These are phyloP conservation scores for Saxophila tyrrhenica DNA, from an alignment of 495 filamentous ascomycete species.

Conservation along the genomic window DNA sequence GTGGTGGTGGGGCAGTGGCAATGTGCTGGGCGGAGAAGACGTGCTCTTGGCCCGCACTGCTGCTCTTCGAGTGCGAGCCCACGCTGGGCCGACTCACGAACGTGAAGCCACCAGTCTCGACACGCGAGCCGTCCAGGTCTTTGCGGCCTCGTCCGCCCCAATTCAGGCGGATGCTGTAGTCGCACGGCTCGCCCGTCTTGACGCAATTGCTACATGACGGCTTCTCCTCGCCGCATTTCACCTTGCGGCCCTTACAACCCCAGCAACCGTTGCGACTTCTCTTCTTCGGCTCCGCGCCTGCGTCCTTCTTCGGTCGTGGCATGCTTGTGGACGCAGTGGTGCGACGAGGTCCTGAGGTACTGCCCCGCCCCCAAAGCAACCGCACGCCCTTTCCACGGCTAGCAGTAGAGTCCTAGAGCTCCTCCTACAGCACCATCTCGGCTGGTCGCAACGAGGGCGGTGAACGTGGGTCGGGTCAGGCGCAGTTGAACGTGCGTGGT, in stretches of 20 bases:
- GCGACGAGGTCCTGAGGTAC: no score
- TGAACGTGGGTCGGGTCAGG: no score
- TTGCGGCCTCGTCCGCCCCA: constrained; percentile 59
- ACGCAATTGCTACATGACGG: constrained; percentile 68
- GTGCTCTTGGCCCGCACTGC: constrained; percentile 7
- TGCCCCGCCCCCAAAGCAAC: no score
- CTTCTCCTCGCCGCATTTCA: constrained; percentile 81
- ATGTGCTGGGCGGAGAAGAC: constrained; percentile 21
- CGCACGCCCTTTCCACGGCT: no score
- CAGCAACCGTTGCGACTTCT: constrained; percentile 79
- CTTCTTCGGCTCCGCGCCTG: constrained; percentile 36
- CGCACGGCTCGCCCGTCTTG: constrained; percentile 64
- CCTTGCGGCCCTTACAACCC: constrained; percentile 51
- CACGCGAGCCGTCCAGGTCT: constrained; percentile 29
- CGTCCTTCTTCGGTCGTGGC: constrained; percentile 33
- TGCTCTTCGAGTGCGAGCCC: not conserved
- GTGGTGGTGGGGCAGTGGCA: constrained; percentile 5
- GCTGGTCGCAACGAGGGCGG: no score
- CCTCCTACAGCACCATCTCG: no score
- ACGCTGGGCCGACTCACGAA: constrained; percentile 3
- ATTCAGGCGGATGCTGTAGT: constrained; percentile 76
- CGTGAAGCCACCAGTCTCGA: constrained; percentile 6
- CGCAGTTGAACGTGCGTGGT: no score
- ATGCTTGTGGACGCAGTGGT: no score
- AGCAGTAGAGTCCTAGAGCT: no score